phyloP scores from a whole-genome alignment of 176 grass and related monocot species.

The Oryza officinalis region DNA sequence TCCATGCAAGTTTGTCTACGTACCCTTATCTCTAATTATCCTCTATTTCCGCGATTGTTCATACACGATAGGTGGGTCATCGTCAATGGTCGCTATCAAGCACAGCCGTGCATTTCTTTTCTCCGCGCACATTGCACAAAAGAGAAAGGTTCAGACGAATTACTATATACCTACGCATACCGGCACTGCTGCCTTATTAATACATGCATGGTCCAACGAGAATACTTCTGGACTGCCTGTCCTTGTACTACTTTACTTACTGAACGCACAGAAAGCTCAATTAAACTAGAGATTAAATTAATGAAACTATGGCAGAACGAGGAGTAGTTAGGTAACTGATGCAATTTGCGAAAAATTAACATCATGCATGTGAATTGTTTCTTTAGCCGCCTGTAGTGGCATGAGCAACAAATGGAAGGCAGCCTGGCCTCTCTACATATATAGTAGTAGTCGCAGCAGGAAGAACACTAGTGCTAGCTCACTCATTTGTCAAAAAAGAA shows the following conservation, averaged over 20 bases:
- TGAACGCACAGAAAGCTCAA: background rate
- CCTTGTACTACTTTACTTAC: background rate
- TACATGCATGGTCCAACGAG: background rate
- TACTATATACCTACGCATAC: background rate
- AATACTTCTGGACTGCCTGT: background rate
- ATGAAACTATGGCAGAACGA: background rate
- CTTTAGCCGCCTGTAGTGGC: background rate
- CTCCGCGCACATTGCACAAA: background rate
- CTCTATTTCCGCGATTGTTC: background rate
- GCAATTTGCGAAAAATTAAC: conserved; percentile 17
- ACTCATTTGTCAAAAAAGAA: conserved; percentile 23
- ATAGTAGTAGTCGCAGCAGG: background rate
- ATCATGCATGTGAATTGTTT: background rate
- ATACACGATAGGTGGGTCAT: conserved; percentile 18
- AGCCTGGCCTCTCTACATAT: background rate
- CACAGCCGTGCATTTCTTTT: conserved; percentile 5
- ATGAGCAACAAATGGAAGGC: background rate
- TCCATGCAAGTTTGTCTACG: background rate
- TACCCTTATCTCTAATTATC: background rate
- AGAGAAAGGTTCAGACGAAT: conserved; percentile 1
- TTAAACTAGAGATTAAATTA: background rate
- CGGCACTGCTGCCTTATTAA: background rate
- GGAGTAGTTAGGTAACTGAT: conserved; percentile 17
- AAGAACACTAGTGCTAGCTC: background rate
- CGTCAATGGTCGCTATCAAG: conserved; percentile 26